Evolutionary conservation across 352 stramenopile genomes (phyloP).

Genomic region (Phytophthora tubulina): DNA sequence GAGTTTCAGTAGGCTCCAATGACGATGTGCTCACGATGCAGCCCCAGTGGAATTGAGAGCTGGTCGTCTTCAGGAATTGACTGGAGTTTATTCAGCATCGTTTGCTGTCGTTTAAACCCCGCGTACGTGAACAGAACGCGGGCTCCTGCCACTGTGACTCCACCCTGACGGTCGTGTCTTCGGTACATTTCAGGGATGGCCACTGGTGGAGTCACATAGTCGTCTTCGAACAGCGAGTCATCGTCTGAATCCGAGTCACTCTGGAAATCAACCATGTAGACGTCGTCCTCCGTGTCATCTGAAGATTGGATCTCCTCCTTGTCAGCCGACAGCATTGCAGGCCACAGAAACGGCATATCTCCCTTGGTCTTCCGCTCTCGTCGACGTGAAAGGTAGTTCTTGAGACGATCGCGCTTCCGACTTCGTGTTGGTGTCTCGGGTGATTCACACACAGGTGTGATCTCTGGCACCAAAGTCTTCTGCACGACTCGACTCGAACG

Average conservation of each 20-base stretch:
- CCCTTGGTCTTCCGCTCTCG: constrained; percentile 7
- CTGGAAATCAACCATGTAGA: constrained; percentile 38
- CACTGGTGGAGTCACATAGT: constrained; percentile 55
- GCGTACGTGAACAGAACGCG: constrained; percentile 68
- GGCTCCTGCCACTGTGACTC: constrained; percentile 55
- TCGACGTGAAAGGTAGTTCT: constrained; percentile 28
- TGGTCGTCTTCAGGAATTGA: constrained; percentile 44
- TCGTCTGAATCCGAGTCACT: constrained; percentile 40
- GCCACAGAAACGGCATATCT: constrained; percentile 18
- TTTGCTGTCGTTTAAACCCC: constrained; percentile 65
- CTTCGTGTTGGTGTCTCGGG: constrained; percentile 5
- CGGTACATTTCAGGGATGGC: constrained; percentile 60
- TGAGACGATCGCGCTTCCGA: constrained; percentile 43
- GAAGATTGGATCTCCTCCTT: constrained; percentile 32
- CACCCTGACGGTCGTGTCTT: constrained; percentile 60
- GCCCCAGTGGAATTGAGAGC: background rate
- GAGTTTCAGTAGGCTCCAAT: constrained; percentile 16
- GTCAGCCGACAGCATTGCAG: constrained; percentile 24
- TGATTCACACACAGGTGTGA: constrained; percentile 10
- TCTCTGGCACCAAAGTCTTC: constrained; percentile 11
- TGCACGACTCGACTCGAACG: constrained; percentile 19
- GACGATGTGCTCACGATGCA: constrained; percentile 29
- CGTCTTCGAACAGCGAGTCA: constrained; percentile 20
- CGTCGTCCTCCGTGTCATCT: constrained; percentile 39
- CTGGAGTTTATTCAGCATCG: constrained; percentile 50